Conservation (phyloP, 305 asterid species). For the Fraxinus greggii region DNA sequence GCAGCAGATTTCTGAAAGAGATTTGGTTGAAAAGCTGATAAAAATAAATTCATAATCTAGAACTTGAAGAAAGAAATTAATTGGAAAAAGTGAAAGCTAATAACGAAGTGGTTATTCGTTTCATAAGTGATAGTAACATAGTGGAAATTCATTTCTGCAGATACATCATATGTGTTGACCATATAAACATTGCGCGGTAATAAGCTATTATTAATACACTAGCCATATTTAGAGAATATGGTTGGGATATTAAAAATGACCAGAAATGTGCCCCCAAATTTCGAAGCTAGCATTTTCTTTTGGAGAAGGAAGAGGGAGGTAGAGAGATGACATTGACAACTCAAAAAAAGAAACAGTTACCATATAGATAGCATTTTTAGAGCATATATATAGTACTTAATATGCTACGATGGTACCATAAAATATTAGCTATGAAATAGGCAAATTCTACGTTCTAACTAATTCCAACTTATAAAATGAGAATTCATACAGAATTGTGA, state of each 20-base stretch:
- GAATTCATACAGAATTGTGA: constrained; percentile 63
- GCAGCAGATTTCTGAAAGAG: constrained; percentile 58
- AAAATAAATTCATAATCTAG: constrained; percentile 1
- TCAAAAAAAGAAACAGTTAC: background rate
- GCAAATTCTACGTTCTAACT: background rate
- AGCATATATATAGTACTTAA: background rate
- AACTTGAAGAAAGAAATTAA: constrained; percentile 3
- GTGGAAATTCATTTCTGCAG: background rate
- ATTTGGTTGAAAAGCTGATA: background rate
- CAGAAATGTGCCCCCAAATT: background rate
- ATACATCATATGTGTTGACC: background rate
- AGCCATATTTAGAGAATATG: background rate
- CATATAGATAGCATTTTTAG: background rate
- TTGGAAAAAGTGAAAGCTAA: background rate
- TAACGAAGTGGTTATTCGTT: background rate
- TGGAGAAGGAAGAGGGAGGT: background rate
- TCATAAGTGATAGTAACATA: background rate
- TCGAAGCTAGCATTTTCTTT: background rate
- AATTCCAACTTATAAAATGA: background rate
- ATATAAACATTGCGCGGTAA: background rate
- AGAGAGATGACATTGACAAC: background rate
- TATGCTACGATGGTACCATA: background rate
- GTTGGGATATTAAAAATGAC: background rate
- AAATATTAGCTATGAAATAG: background rate
- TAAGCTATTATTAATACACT: background rate